Base-by-base conservation (phyloP, 129 eudicot species). In the Sambucus nigra region DNA sequence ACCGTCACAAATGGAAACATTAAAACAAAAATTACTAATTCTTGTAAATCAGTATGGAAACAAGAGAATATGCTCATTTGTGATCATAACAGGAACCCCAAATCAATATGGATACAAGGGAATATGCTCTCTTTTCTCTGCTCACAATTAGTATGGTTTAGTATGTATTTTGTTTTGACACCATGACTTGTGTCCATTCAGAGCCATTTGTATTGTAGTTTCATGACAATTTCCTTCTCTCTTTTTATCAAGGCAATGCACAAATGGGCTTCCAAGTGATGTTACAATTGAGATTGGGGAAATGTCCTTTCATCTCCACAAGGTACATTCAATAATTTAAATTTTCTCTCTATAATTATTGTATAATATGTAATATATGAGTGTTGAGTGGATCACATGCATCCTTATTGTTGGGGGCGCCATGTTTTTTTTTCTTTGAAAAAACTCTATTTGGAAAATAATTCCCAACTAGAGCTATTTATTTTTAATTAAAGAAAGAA, bases 201-300 rank as follows among this genome's bases (percentile, higher is more conserved):
- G 33, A 47, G 24, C 27, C 21, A 42, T n/a, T 29, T 53, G 45
- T 45, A 54, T 11, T 16, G 47, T 31, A 26, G 21, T 41, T 47
- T n/a, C 26, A 46, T 50, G 3, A n/a, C 13, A 27, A 7, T 2
- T 72, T 58, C 45, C 14, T 17, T 52, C 22, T n/a, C 47, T 17
- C 33, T 13, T 0, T 18, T 47, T 55, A 61, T 76, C 26, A 82
- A 88, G 97, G 97, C 73, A 73, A 42, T 88, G 95, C 76, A 72
- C 76, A 27, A 61, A 82, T 25, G 97, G 95, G 17, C 86, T 88
- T 47, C 82, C 78, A n/a, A 81, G 95, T 31, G 95, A 88, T 70
- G 74, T 84, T 59, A 78, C 73, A 40, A 70, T 84, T 58, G 82
- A 84, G 69, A 75, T 88, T 18, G 95, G 92, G 31, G 95, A 81